These are phyloP conservation scores for Funneliformis caledonium DNA, from an alignment of 371 early-diverging fungal genomes.

Conservation along the genomic window DNA sequence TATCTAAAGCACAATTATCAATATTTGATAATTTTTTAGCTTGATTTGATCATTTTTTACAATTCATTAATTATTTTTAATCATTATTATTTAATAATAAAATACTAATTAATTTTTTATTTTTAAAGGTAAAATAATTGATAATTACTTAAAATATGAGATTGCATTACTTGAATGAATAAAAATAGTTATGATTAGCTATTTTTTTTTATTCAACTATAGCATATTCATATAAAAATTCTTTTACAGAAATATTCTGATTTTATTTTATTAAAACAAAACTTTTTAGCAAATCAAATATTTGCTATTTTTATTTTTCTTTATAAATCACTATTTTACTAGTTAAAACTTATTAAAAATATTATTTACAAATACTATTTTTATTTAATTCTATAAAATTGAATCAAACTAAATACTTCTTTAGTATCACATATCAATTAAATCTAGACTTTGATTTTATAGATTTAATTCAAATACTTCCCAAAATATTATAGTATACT, in stretches of 20 bases:
- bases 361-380: neutral
- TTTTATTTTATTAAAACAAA: neutral
- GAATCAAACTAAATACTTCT: neutral
- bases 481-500: neutral
- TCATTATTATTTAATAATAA: too few relatives aligned
- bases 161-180: neutral
- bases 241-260: neutral
- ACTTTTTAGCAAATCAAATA: constrained; percentile 17
- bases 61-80: too few relatives aligned
- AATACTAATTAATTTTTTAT: neutral
- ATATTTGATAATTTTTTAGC: too few relatives aligned
- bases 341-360: neutral
- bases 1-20: too few relatives aligned
- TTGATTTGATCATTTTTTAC: too few relatives aligned
- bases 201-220: neutral
- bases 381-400: neutral
- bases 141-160: neutral
- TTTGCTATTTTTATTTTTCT: neutral
- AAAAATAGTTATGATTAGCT: neutral
- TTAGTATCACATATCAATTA: neutral
- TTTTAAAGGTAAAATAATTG: neutral
- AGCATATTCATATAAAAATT: neutral
- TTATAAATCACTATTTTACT: neutral
- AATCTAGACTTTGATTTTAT: neutral
- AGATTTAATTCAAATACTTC: neutral